A percentile compares a stretch with the other conserved stretches of the same genome.
Conservation (phyloP, 768 basidiomycete genomes). For the Sistotremastrum suecicum region DNA sequence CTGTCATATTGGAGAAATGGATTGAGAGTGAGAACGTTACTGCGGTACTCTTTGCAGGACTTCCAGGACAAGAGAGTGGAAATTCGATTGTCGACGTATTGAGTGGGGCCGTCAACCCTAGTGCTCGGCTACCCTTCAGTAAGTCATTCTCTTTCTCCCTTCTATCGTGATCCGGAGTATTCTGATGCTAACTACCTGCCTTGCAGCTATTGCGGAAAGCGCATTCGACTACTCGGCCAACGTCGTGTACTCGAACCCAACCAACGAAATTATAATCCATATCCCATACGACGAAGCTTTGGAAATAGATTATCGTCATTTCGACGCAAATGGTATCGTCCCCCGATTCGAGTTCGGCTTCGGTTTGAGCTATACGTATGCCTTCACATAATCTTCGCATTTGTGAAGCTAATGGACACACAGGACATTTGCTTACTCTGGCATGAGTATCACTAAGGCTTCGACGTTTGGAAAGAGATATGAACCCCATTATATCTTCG, state of each 20-base stretch:
- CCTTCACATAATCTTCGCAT: slow-evolving; percentile 10
- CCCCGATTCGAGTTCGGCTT: slow-evolving; percentile 70
- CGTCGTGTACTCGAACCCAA: background rate
- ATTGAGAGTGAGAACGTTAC: slow-evolving; percentile 61
- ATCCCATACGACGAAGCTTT: slow-evolving; percentile 19
- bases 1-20: slow-evolving; percentile 50
- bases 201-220: background rate
- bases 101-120: slow-evolving; percentile 24
- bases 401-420: slow-evolving; percentile 41
- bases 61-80: slow-evolving; percentile 23
- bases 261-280: slow-evolving; percentile 5
- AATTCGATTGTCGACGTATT: slow-evolving; percentile 25
- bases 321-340: slow-evolving; percentile 40
- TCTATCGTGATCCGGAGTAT: too few species aligned
- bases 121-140: slow-evolving; percentile 24
- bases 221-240: slow-evolving; percentile 20
- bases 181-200: too few species aligned
- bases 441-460: slow-evolving; percentile 29
- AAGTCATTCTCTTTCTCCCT: too few species aligned
- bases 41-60: slow-evolving; percentile 39
- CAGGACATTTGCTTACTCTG: slow-evolving; percentile 53
- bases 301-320: slow-evolving; percentile 11
- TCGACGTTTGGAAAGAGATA: background rate
- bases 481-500: background rate
- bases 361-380: slow-evolving; percentile 60